These are phyloP conservation scores for Dispira parvispora DNA, from an alignment of 192 early-diverging fungal species.

Conservation along the genomic window DNA sequence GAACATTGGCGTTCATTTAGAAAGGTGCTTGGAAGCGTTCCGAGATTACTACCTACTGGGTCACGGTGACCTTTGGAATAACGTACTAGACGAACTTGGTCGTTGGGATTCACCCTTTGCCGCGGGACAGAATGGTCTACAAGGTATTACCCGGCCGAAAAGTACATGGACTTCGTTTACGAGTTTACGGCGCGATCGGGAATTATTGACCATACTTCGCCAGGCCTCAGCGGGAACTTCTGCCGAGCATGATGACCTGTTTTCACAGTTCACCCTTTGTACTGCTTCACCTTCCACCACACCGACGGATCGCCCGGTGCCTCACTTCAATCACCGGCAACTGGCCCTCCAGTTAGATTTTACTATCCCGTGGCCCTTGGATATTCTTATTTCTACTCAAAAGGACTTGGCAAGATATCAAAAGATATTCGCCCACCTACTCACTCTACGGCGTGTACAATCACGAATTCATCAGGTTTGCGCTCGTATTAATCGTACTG, in stretches of 20 bases:
- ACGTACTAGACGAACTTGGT: neutral
- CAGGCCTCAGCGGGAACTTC: neutral
- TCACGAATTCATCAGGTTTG: neutral
- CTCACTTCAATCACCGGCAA: slow-evolving; percentile 2
- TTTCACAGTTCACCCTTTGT: neutral
- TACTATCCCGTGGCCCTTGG: slow-evolving; percentile 2
- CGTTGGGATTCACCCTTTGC: neutral
- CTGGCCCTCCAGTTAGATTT: neutral
- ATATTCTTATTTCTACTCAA: neutral
- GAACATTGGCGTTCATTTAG: neutral
- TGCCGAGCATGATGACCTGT: neutral
- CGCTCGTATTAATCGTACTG: neutral
- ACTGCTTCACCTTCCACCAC: neutral
- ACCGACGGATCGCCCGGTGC: neutral
- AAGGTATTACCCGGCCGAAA: neutral
- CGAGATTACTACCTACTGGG: slow-evolving; percentile 3
- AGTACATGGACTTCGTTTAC: neutral
- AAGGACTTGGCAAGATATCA: neutral
- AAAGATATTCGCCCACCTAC: slow-evolving; percentile 1
- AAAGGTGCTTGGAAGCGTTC: neutral
- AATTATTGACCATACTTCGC: neutral
- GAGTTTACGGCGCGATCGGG: slow-evolving; percentile 2
- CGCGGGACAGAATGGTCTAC: neutral
- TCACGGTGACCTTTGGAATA: slow-evolving; percentile 6
- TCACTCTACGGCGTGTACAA: neutral